Evolutionary conservation across 305 asterid species (phyloP), one percentile per base, ranked within the genome.

Genomic region (Fraxinus nigra): DNA sequence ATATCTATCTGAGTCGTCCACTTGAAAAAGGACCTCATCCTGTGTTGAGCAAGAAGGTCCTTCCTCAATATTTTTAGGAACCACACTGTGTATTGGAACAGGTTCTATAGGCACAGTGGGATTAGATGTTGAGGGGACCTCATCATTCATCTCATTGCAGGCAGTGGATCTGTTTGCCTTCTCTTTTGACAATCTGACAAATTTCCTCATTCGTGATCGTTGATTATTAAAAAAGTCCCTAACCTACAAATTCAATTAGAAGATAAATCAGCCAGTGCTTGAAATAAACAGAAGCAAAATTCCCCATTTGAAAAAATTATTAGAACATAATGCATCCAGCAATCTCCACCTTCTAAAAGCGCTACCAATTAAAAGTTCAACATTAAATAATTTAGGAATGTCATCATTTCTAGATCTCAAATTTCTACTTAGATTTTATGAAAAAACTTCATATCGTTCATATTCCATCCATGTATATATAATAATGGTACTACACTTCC

Each of bases 161-260:
- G 87, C 85, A 86, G 85, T 70, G 84, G 91, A 83, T 85, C 79
- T 81, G 87, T 78, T 86, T 76, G 89, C 87, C 85, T 88, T 94
- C 86, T 92, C 98, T 82, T 85, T 87, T 48, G 98, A 90, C 84
- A 91, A 82, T 80, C 97, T 89, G 76, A 89, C 89, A 83, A 90
- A 86, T 85, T 88, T 96, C 87, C 98, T 93, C 85, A 96, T 97
- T 83, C 97, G 91, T 78, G 98, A 67, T 70, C 97, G 92, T 85
- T 93, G 99, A 81, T 89, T 89, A 77, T 87, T 80, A 78, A 96
- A 96, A 84, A 96, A 96, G 69, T 93, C 98, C 51, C 97, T 92
- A 78, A 94, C 97, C 99, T 96, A 83, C 82, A 82, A 79, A 84
- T 20, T 59, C 65, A 16, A 79, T 5, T n/a, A 18, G 33, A 51